Evolutionary conservation across 805 yeast genomes (phyloP).

Genomic region (Pichia phayaonensis): DNA sequence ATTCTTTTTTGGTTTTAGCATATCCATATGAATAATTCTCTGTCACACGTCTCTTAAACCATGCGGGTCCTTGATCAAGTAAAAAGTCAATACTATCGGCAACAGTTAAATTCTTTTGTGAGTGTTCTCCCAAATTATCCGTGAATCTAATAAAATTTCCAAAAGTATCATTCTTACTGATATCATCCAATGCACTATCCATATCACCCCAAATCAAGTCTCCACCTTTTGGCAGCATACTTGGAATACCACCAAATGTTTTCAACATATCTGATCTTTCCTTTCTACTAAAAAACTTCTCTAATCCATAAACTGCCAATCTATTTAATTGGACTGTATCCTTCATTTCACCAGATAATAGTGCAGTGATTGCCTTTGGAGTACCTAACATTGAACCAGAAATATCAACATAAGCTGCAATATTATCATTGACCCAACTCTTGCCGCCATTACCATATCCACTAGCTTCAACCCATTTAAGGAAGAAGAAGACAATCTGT

Average conservation of each 20-base stretch:
- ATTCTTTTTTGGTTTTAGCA: constrained; percentile 52
- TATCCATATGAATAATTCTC: constrained; percentile 77
- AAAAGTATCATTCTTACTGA: constrained; percentile 32
- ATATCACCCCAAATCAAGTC: constrained; percentile 79
- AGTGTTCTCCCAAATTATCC: constrained; percentile 35
- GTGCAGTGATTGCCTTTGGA: constrained; percentile 87
- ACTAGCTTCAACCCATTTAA: constrained; percentile 94
- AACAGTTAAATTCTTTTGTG: constrained; percentile 52
- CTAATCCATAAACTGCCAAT: constrained; percentile 88
- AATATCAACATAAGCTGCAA: constrained; percentile 77
- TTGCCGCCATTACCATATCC: constrained; percentile 95
- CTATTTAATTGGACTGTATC: constrained; percentile 94
- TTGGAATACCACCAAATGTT: constrained; percentile 89
- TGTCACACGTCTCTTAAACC: constrained; percentile 60
- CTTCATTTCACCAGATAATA: constrained; percentile 96
- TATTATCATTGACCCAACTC: constrained; percentile 77
- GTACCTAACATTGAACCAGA: constrained; percentile 90
- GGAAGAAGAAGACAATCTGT: constrained; percentile 77
- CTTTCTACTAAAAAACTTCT: constrained; percentile 81
- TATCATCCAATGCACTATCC: constrained; percentile 65
- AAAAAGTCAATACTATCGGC: constrained; percentile 60
- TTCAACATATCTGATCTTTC: constrained; percentile 83
- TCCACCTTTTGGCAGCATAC: constrained; percentile 97
- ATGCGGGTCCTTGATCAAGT: constrained; percentile 57
- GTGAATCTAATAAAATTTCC: constrained; percentile 71